Base-by-base conservation (phyloP, 805 yeast genomes). In the Lipomyces spencermartinsiae region DNA sequence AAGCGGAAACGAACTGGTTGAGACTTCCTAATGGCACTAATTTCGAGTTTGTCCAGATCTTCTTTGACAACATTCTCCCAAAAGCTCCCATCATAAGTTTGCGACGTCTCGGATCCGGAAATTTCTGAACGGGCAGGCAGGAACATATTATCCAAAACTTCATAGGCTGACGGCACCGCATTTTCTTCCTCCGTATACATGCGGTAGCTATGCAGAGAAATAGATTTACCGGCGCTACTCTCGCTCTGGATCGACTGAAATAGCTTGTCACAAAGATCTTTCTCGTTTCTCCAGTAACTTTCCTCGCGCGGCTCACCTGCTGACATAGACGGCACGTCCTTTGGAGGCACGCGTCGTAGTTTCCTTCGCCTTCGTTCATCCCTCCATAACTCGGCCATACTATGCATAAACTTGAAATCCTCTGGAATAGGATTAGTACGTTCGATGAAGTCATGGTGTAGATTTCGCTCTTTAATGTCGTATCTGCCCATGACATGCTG, bases 401-500 rank as follows among this genome's bases (percentile, higher is more conserved):
- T 75, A n/a, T 62, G 67, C 19, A 76, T 58, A 54, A 68, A 68
- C 61, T 73, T 74, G 62, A 64, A 63, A 55, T 64, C 73, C 7
- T 43, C 53, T 7, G 68, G 71, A 16, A 55, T 51, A n/a, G 68
- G 59, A 35, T 25, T 4, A 53, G 37, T 57, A 49, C 56, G 76
- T 65, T 84, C 88, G 1, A 78, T 64, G 66, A 88, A 84, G 62
- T 82, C 81, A 65, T 82, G 77, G 74, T 89, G 93, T 4, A 86
- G 71, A 62, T 84, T 80, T 39, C 87, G 74, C 65, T 83, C 83
- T 3, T 72, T 73, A 9, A 88, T 58, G 0, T 78, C 79, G 0
- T 73, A 63, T 31, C 93, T 78, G 75, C 93, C 93, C 8, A 78
- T 39, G 12, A 94, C 89, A 76, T 83, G 79, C n/a, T 80, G 82